phyloP scores from a whole-genome alignment of 1,139 yeast species.

The Candida sp. region DNA sequence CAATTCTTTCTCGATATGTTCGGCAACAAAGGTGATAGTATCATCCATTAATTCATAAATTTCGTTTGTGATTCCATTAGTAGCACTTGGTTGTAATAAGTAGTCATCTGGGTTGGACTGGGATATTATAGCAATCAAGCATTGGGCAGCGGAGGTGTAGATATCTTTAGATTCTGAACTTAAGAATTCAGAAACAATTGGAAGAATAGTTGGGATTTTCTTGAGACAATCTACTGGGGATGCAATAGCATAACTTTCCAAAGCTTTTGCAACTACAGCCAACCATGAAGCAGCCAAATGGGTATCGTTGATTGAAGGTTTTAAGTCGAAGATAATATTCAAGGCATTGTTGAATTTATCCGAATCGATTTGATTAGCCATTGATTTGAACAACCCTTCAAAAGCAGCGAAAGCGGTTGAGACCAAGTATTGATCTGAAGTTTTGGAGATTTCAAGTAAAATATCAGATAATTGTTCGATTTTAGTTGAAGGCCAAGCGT shows the following conservation, averaged over 20 bases:
- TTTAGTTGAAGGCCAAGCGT: constrained; percentile 75
- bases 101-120: constrained; percentile 63
- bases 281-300: constrained; percentile 94
- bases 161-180: constrained; percentile 67
- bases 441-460: constrained; percentile 70
- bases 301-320: constrained; percentile 78
- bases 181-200: constrained; percentile 57
- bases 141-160: constrained; percentile 77
- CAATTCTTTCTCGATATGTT: constrained; percentile 51
- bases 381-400: constrained; percentile 78
- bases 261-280: constrained; percentile 88
- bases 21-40: constrained; percentile 44
- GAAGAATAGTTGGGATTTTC: constrained; percentile 56
- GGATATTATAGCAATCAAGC: constrained; percentile 71
- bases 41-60: constrained; percentile 57
- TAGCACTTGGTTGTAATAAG: constrained; percentile 49
- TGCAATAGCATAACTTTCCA: constrained; percentile 61
- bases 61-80: constrained; percentile 35
- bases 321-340: constrained; percentile 71
- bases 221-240: constrained; percentile 56
- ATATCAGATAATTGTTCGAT: constrained; percentile 75
- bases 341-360: constrained; percentile 64
- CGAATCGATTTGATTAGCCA: constrained; percentile 59
- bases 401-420: constrained; percentile 82
- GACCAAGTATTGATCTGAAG: constrained; percentile 81